phyloP scores from a whole-genome alignment of 305 asterid genomes.

The Ajuga reptans region DNA sequence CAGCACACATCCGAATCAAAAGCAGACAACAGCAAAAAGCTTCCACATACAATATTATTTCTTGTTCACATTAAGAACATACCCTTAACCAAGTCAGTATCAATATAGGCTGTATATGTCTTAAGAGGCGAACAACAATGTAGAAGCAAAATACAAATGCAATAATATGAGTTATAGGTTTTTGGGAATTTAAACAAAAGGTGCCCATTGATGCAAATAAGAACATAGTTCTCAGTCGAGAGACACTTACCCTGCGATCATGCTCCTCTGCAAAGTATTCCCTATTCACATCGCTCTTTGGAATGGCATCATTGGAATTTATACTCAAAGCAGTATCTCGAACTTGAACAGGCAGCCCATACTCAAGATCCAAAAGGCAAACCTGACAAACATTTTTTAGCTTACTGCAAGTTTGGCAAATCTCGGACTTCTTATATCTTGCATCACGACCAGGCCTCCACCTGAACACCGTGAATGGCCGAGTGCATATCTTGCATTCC shows the following conservation, averaged over 20 bases:
- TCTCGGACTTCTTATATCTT: conserved; percentile 84
- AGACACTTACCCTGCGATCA: conserved; percentile 64
- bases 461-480: conserved; percentile 91
- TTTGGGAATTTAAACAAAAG: background rate
- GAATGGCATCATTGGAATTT: conserved; percentile 81
- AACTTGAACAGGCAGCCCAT: conserved; percentile 94
- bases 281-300: conserved; percentile 89
- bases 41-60: background rate
- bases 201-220: background rate
- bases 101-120: background rate
- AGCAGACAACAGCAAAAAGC: background rate
- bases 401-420: conserved; percentile 95
- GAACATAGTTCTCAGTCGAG: background rate
- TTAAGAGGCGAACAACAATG: background rate
- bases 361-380: conserved; percentile 91
- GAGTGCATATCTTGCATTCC: conserved; percentile 94
- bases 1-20: too few relatives aligned
- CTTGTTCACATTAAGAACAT: background rate
- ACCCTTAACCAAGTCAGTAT: background rate
- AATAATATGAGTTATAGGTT: background rate
- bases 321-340: conserved; percentile 86
- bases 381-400: conserved; percentile 94
- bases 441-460: conserved; percentile 99
- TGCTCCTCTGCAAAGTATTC: conserved; percentile 95
- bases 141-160: background rate